Base-by-base conservation (phyloP, 805 yeast genomes). In the Jamesozyma piceae region DNA sequence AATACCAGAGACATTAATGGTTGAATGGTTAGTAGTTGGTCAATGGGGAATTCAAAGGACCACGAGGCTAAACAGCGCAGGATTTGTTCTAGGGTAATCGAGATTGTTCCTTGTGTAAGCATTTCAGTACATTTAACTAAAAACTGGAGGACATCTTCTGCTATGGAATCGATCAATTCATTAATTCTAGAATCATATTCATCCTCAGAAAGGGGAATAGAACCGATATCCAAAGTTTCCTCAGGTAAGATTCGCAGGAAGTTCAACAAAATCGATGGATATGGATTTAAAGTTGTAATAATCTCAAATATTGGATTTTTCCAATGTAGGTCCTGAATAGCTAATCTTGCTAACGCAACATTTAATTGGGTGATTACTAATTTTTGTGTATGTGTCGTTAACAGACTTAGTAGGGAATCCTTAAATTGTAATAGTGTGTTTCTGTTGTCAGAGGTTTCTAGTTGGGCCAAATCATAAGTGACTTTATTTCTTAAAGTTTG, bases 241-340 rank as follows among this genome's bases (percentile, higher is more conserved):
- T 92, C 97, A 1, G 99, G 98, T 43, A 92, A 66, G 40, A 92
- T 80, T 58, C 79, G 80, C 48, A 92, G 72, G 54, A 90, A 88
- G 56, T 85, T 94, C 43, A 94, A 67, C 35, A 90, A 60, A 20
- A 53, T 38, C 76, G 61, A 42, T 61, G 64, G 52, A 73, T 58
- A 38, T 66, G 58, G 41, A 59, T 66, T 40, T 66, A 63, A 41
- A 17, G 64, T 57, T 4, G 69, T 47, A 14, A 83, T 75, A 43
- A 87, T 73, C 49, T 88, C 95, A 20, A 66, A 69, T 3, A 88
- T 58, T 1, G 95, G 84, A 49, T 76, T 68, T 5, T 63, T 54
- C 97, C 97, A 92, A 26, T 68, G 66, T 27, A 81, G 58, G 49
- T 72, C 77, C 62, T 90, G 97, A 38, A 94, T 71, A 4, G 94